Evolutionary conservation across 768 basidiomycete genomes (phyloP).

Genomic region (Amanita rimosa): DNA sequence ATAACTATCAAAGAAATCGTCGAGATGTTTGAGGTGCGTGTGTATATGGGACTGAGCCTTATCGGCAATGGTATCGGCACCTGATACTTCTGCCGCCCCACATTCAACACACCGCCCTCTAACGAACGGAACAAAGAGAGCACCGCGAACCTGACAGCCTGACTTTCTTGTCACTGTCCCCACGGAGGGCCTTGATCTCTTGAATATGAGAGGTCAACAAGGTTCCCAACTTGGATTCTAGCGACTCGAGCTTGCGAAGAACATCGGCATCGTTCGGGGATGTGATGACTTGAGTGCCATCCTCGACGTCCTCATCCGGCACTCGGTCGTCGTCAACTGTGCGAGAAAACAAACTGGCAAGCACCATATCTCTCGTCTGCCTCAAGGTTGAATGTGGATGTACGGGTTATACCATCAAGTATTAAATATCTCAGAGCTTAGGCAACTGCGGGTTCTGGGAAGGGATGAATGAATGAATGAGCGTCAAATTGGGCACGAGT

Average conservation of each 20-base stretch:
- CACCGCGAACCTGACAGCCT: background rate
- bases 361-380: background rate
- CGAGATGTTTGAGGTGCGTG: conserved; percentile 14
- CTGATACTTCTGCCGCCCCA: background rate
- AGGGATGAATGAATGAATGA: too few species aligned
- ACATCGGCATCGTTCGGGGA: background rate
- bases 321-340: background rate
- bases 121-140: background rate
- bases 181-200: background rate
- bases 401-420: too few species aligned
- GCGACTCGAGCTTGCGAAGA: background rate
- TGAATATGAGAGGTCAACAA: conserved; percentile 1
- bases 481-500: background rate
- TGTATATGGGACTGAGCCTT: conserved; percentile 8
- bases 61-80: background rate
- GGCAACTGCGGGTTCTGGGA: too few species aligned
- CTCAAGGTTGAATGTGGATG: background rate
- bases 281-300: background rate
- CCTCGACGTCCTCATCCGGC: background rate
- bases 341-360: background rate
- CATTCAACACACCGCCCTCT: background rate
- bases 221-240: background rate
- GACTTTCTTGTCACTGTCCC: background rate
- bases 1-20: conserved; percentile 17
- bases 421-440: too few species aligned